phyloP scores from a whole-genome alignment of 2,329 filamentous ascomycete species.

The Fusarium bactridioides region DNA sequence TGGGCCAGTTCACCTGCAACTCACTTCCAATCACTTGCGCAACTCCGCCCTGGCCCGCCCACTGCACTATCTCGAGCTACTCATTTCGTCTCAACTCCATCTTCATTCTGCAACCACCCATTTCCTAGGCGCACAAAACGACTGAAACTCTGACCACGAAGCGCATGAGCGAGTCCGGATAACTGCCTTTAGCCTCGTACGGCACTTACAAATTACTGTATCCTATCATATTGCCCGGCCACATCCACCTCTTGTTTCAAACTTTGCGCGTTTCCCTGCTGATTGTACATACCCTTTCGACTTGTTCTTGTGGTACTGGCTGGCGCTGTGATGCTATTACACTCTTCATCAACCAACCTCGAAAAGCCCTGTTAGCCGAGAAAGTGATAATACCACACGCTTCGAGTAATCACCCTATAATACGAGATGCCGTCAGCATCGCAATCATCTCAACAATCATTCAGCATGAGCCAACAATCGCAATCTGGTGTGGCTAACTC shows the following conservation, averaged over 20 bases:
- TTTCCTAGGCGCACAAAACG: constrained; percentile 39
- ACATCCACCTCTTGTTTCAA: neutral
- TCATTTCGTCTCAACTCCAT: constrained; percentile 44
- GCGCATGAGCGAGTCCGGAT: constrained; percentile 36
- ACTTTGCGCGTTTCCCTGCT: constrained; percentile 5
- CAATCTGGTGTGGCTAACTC: constrained; percentile 51
- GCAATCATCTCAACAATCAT: constrained; percentile 64
- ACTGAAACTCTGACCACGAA: constrained; percentile 28
- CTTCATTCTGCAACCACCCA: constrained; percentile 40
- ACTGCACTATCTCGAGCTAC: constrained; percentile 37
- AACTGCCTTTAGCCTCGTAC: constrained; percentile 25
- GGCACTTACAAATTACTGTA: constrained; percentile 15
- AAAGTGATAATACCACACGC: neutral
- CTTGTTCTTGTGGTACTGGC: constrained; percentile 3
- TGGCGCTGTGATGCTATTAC: constrained; percentile 27
- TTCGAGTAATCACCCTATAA: neutral
- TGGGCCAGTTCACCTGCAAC: constrained; percentile 13
- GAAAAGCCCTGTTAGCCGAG: neutral
- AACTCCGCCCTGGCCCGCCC: constrained; percentile 30
- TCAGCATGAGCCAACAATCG: constrained; percentile 64
- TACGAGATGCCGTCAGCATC: constrained; percentile 53
- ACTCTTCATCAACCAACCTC: neutral
- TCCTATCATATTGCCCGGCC: neutral
- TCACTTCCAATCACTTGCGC: constrained; percentile 29
- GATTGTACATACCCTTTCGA: constrained; percentile 15